Evolutionary conservation across 306 rosid species (phyloP).

Genomic region (Sophora flavescens): DNA sequence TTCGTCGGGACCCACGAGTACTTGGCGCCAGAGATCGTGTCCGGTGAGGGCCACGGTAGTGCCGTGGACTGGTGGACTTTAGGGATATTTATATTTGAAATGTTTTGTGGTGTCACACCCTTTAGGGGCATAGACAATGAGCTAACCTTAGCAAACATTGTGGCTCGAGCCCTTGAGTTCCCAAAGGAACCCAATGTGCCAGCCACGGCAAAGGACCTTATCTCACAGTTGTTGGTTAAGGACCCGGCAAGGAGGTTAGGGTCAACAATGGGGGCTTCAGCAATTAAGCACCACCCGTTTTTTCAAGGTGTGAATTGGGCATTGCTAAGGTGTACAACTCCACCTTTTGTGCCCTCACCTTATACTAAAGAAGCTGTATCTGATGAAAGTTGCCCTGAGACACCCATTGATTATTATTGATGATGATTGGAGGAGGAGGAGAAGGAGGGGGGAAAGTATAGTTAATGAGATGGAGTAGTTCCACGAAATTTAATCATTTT

Average conservation of each 20-base stretch:
- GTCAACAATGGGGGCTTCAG: conserved; percentile 60
- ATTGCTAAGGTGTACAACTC: conserved; percentile 60
- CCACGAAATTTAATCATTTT: conserved; percentile 30
- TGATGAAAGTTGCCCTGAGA: conserved; percentile 65
- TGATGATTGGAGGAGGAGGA: not conserved
- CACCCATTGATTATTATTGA: conserved; percentile 73
- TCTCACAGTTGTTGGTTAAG: conserved; percentile 60
- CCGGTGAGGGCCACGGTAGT: conserved; percentile 69
- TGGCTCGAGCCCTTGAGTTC: conserved; percentile 73
- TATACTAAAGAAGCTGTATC: conserved; percentile 56
- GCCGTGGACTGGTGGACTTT: conserved; percentile 75
- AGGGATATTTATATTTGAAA: conserved; percentile 63
- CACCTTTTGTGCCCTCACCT: conserved; percentile 68
- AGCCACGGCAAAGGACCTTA: conserved; percentile 60
- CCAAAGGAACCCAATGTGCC: conserved; percentile 67
- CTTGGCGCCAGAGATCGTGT: conserved; percentile 69
- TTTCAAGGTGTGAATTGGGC: conserved; percentile 69
- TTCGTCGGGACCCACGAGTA: conserved; percentile 76
- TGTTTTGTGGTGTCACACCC: conserved; percentile 64
- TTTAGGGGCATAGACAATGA: conserved; percentile 64
- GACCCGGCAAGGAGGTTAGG: conserved; percentile 62
- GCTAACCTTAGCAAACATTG: conserved; percentile 63
- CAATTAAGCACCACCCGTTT: conserved; percentile 61
- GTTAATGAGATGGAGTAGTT: conserved; percentile 38
- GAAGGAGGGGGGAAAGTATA: not conserved